Evolutionary conservation across 331 rosid genomes (phyloP).

Genomic region (Arachis monticola): DNA sequence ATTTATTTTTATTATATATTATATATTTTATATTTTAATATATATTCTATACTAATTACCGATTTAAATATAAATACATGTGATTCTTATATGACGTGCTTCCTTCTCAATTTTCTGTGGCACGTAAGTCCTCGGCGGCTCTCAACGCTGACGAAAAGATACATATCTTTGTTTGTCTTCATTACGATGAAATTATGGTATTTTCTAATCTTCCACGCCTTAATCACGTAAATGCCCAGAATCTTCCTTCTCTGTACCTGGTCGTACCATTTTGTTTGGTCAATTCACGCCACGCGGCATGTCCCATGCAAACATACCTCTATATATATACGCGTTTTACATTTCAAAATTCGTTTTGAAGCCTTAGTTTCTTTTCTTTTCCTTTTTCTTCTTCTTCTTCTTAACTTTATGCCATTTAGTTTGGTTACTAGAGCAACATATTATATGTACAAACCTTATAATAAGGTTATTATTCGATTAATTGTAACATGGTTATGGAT

Average conservation of each 20-base stretch:
- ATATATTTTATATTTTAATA: too few species aligned
- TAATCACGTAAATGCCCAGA: slow-evolving; percentile 33
- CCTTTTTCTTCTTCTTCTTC: background rate
- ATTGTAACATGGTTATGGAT: slow-evolving; percentile 36
- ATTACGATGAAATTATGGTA: background rate
- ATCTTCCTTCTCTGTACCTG: slow-evolving; percentile 1
- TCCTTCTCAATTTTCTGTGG: too few species aligned
- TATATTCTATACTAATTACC: too few species aligned
- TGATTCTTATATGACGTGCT: too few species aligned
- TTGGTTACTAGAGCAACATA: background rate
- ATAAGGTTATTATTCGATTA: background rate
- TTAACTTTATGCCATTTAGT: slow-evolving; percentile 1
- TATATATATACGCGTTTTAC: background rate
- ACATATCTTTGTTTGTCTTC: background rate
- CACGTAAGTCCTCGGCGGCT: slow-evolving; percentile 29
- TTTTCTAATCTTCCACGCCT: background rate
- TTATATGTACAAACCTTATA: background rate
- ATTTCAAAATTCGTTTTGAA: background rate
- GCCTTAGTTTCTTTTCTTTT: background rate
- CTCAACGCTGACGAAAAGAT: background rate
- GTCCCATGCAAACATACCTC: background rate
- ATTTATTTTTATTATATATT: too few species aligned
- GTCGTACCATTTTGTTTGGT: slow-evolving; percentile 39
- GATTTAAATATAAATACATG: too few species aligned
- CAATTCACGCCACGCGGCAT: slow-evolving; percentile 59